Conservation (phyloP, 2,329 filamentous ascomycete genomes). For the Aspergillus tamarii region DNA sequence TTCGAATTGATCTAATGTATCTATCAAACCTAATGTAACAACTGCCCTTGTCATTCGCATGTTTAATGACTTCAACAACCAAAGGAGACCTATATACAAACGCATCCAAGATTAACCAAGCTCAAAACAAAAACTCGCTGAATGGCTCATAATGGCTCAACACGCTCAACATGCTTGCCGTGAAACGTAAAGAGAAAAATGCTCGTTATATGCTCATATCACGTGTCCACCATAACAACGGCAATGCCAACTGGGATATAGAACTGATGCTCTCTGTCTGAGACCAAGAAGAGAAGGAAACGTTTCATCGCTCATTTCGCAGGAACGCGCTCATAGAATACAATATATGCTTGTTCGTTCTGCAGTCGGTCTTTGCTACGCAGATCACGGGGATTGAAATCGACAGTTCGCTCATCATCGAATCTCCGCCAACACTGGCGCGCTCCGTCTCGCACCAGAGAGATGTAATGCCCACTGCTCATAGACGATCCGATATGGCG, state of each 20-base stretch:
- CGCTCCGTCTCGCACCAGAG: slow-evolving; percentile 65
- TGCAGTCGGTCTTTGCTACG: slow-evolving; percentile 55
- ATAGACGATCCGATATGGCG: slow-evolving; percentile 71
- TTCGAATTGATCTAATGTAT: neutral
- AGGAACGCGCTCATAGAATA: slow-evolving; percentile 62
- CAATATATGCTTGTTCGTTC: slow-evolving; percentile 67
- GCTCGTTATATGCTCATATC: slow-evolving; percentile 14
- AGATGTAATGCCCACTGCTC: slow-evolving; percentile 78
- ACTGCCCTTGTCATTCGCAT: neutral
- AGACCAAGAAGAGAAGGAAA: slow-evolving; percentile 8
- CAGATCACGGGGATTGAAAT: slow-evolving; percentile 60
- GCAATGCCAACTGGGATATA: slow-evolving; percentile 1
- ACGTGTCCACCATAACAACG: slow-evolving; percentile 6
- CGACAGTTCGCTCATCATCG: slow-evolving; percentile 59
- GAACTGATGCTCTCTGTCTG: slow-evolving; percentile 3
- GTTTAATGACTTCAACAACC: neutral
- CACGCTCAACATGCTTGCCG: slow-evolving; percentile 5
- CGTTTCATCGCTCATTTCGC: slow-evolving; percentile 35
- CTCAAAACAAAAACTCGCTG: slow-evolving; percentile 2
- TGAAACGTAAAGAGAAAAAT: slow-evolving; percentile 8
- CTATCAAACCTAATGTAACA: neutral
- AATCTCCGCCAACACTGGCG: slow-evolving; percentile 63
- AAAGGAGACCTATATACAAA: slow-evolving; percentile 1
- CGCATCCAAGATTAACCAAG: neutral
- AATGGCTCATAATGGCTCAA: neutral